Evolutionary conservation across 139 green algal genomes (phyloP), one percentile per base, ranked within the genome.

Genomic region (Diplosphaera chodatii): DNA sequence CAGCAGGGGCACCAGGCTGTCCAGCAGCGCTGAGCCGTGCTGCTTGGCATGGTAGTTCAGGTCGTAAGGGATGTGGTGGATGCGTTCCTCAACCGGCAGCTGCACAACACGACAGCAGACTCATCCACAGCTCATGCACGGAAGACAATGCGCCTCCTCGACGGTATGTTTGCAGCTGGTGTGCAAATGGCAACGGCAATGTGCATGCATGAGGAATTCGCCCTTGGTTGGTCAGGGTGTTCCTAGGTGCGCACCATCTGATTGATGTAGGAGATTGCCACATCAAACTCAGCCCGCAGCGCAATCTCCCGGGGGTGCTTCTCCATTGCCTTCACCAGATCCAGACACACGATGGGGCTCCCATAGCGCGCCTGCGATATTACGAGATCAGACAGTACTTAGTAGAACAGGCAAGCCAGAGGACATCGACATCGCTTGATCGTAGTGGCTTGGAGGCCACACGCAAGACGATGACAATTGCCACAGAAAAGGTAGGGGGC

Each of bases 311-410:
- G 76, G 2, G 89, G 88, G 20, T 81, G 75, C 62, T 85, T 84
- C 79, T 94, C 85, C 55, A 77, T 64, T 0, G 62, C 77, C 76
- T 93, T 94, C 41, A 98, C 87, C 75, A 99, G 85, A 77, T 98
- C 95, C 28, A 99, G 83, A 30, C 90, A 89, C 27, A 96, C 85
- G 4, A 90, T 70, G 0, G 95, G 90, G 28, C 83, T 66, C 66
- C 91, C 92, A 64, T 99, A 99, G 25, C 90, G 83, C 25, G 59
- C 34, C 29, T 88, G 70, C 67, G n/a, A n/a, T n/a, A n/a, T n/a
- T n/a, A n/a, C n/a, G n/a, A n/a, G n/a, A n/a, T n/a, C n/a, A n/a
- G n/a, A n/a, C n/a, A n/a, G n/a, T n/a, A n/a, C n/a, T n/a, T n/a
- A n/a, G n/a, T n/a, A n/a, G n/a, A n/a, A n/a, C n/a, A n/a, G n/a